Evolutionary conservation across 2,329 filamentous ascomycete genomes (phyloP).

Genomic region (Oidium heveae): DNA sequence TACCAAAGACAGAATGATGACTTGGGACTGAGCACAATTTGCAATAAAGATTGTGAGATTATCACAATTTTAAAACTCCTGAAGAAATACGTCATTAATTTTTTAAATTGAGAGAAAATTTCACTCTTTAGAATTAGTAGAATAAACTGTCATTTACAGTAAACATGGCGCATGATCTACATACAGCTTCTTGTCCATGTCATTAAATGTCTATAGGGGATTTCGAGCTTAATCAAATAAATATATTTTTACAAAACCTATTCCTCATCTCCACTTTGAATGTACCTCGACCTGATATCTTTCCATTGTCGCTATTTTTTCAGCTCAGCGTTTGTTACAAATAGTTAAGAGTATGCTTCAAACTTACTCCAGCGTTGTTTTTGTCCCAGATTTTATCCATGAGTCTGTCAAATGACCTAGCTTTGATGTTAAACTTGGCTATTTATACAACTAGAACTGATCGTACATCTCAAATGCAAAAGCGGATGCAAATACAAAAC

Average conservation of each 20-base stretch:
- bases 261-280: constrained; percentile 39
- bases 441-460: background rate
- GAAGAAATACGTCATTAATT: too few species aligned
- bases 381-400: constrained; percentile 78
- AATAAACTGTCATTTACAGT: too few species aligned
- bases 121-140: too few species aligned
- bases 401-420: constrained; percentile 56
- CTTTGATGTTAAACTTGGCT: constrained; percentile 2
- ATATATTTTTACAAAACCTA: background rate
- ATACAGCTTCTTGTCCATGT: too few species aligned
- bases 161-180: too few species aligned
- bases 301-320: constrained; percentile 86
- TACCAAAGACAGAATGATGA: too few species aligned
- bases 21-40: too few species aligned
- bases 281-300: constrained; percentile 82
- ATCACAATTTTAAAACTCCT: too few species aligned
- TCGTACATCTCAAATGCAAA: constrained; percentile 88
- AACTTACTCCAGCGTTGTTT: constrained; percentile 73
- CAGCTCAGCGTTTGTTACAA: constrained; percentile 12
- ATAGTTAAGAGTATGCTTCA: background rate
- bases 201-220: too few species aligned
- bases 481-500: constrained; percentile 59
- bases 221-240: too few species aligned
- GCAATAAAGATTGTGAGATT: too few species aligned
- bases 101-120: too few species aligned